Percentiles rank a stretch among this genome's conserved stretches.
Evolutionary conservation across 2,329 filamentous ascomycete genomes (phyloP).

Genomic region (Raffaelea deltoideospora): DNA sequence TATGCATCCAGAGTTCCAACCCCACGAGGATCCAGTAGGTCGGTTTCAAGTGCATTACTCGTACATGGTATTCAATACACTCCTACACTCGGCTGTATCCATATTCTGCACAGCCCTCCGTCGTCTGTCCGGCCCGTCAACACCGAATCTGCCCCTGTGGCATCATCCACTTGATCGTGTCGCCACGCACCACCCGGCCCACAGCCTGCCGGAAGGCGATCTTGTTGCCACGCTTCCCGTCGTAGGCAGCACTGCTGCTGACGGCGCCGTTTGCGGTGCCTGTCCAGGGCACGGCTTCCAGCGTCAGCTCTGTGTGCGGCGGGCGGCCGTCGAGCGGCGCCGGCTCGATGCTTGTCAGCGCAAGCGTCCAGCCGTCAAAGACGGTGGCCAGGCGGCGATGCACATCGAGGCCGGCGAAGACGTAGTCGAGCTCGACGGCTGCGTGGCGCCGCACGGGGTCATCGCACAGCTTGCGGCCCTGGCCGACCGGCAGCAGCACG

Average conservation of each 20-base stretch:
- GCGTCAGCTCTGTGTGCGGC: constrained; percentile 32
- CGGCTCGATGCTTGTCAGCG: constrained; percentile 36
- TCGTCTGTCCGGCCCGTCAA: not conserved
- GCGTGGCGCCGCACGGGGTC: not conserved
- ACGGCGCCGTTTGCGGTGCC: not conserved
- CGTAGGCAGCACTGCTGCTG: not conserved
- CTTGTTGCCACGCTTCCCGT: too few species aligned
- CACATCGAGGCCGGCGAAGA: constrained; percentile 37
- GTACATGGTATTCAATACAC: too few species aligned
- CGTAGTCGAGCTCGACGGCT: constrained; percentile 16
- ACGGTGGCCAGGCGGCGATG: constrained; percentile 27
- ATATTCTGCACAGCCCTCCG: too few species aligned
- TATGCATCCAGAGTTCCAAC: too few species aligned
- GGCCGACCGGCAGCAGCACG: constrained; percentile 5
- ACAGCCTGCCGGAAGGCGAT: constrained; percentile 4
- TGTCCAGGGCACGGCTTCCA: constrained; percentile 20
- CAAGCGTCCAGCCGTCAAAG: constrained; percentile 28
- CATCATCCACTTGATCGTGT: constrained; percentile 5
- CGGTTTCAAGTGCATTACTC: too few species aligned
- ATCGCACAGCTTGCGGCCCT: not conserved
- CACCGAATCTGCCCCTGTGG: not conserved
- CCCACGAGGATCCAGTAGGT: too few species aligned
- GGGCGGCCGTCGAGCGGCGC: constrained; percentile 35
- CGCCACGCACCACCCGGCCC: constrained; percentile 3
- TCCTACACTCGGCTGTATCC: too few species aligned